phyloP scores from a whole-genome alignment of 495 filamentous ascomycete genomes.

The Thozetella sp. region DNA sequence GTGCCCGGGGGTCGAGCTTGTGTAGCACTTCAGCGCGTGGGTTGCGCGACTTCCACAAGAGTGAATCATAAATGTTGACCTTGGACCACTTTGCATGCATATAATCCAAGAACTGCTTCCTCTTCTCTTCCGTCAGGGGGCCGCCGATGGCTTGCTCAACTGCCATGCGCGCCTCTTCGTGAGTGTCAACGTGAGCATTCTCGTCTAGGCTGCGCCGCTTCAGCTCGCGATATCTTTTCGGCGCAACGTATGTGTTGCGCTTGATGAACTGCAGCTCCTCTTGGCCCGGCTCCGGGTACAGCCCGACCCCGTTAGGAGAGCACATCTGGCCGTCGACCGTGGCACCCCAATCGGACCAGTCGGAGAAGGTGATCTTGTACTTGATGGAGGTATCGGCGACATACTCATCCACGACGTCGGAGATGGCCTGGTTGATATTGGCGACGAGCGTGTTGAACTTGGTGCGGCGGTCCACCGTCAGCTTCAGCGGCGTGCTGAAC shows the following conservation, averaged over 20 bases:
- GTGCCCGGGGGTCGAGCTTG: slow-evolving; percentile 7
- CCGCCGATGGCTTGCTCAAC: not conserved
- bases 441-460: slow-evolving; percentile 30
- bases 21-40: slow-evolving; percentile 6
- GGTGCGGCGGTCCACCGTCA: slow-evolving; percentile 45
- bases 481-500: slow-evolving; percentile 34
- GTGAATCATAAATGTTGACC: slow-evolving; percentile 8
- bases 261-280: slow-evolving; percentile 23
- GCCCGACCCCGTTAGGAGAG: slow-evolving; percentile 8
- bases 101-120: too few relatives aligned
- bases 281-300: slow-evolving; percentile 22
- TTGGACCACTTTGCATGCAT: too few relatives aligned
- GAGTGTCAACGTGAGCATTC: too few relatives aligned
- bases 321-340: slow-evolving; percentile 25
- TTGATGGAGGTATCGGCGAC: not conserved
- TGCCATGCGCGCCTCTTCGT: not conserved
- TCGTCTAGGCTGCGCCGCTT: not conserved
- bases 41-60: slow-evolving; percentile 10
- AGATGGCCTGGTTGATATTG: slow-evolving; percentile 19
- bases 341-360: slow-evolving; percentile 24
- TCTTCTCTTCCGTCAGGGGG: not conserved
- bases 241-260: slow-evolving; percentile 8
- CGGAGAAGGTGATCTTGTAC: slow-evolving; percentile 12
- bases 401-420: slow-evolving; percentile 10
- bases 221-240: not conserved